Evolutionary conservation across 2,329 filamentous ascomycete genomes (phyloP), one percentile per base, ranked within the genome.

Genomic region (Botrytis medusae): DNA sequence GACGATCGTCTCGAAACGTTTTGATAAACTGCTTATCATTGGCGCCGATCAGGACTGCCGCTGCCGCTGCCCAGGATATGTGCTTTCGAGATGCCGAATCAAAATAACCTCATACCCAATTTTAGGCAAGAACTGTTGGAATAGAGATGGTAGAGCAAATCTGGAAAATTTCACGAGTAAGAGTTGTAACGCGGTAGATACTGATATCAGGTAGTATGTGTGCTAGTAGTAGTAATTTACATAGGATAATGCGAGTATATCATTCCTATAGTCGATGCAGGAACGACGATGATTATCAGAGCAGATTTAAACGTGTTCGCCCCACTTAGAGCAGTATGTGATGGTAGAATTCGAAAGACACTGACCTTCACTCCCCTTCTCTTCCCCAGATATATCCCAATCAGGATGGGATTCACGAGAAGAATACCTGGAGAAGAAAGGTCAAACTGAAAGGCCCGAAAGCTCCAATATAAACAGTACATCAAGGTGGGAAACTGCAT

Each of bases 361-460:
- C n/a, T n/a, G n/a, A n/a, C n/a, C n/a, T 32, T 34, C 37, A 29
- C 29, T 63, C 34, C 34, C 32, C 60, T 42, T 40, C 40, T 57
- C 51, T 57, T 57, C 37, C 60, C 60, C 60, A 40, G 34, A 42
- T 9, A 63, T 62, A 44, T 63, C 16, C 37, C 37, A n/a, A 63
- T 57, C 20, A 44, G 60, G 60, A 29, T 63, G n/a, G 10, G 7
- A 40, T n/a, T 42, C 34, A 42, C 34, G 37, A 29, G 60, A 40
- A 29, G 37, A 62, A 62, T 62, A 9, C 25, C 37, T 42, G 37
- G 60, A 62, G 37, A 63, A 63, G 37, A 63, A 63, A 63, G 60
- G 25, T 44, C 60, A 42, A 29, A 29, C 60, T 2, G 1, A 18
- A 62, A 62, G 60, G 37, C 1, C 37, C 60, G 60, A 62, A 42